Percentiles rank a stretch among this genome's conserved stretches.
Evolutionary conservation across 2,329 filamentous ascomycete species (phyloP).

Genomic region (Penicillium decumbens): DNA sequence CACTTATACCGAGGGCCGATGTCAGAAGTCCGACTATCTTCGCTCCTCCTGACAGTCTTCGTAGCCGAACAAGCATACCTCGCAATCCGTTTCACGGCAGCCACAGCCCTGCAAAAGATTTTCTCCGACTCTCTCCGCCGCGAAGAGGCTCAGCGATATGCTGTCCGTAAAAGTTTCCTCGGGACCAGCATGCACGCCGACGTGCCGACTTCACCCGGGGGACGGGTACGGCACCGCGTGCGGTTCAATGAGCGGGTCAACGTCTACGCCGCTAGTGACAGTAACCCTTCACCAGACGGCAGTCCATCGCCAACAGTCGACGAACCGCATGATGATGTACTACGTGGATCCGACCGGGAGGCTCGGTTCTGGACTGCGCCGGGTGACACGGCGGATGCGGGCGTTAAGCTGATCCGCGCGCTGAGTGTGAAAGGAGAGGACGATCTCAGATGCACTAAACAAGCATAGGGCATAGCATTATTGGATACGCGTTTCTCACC

Average conservation of each 20-base stretch:
- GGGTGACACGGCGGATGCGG: conserved; percentile 50
- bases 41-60: conserved; percentile 71
- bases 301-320: conserved; percentile 14
- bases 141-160: conserved; percentile 72
- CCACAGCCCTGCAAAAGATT: conserved; percentile 67
- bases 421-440: conserved; percentile 28
- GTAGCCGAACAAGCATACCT: conserved; percentile 83
- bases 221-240: conserved; percentile 23
- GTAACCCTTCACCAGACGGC: conserved; percentile 25
- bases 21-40: conserved; percentile 67
- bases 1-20: conserved; percentile 74
- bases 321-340: conserved; percentile 22
- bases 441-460: conserved; percentile 9
- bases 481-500: background rate
- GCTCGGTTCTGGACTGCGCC: conserved; percentile 52
- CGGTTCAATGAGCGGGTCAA: conserved; percentile 34
- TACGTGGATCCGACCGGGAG: conserved; percentile 38
- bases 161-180: conserved; percentile 70
- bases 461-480: conserved; percentile 6
- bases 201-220: conserved; percentile 9
- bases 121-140: conserved; percentile 79
- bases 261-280: conserved; percentile 27
- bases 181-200: conserved; percentile 36
- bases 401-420: conserved; percentile 49
- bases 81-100: conserved; percentile 63